Evolutionary conservation across 2,329 filamentous ascomycete species (phyloP).

Genomic region (Calonectria henricotiae): DNA sequence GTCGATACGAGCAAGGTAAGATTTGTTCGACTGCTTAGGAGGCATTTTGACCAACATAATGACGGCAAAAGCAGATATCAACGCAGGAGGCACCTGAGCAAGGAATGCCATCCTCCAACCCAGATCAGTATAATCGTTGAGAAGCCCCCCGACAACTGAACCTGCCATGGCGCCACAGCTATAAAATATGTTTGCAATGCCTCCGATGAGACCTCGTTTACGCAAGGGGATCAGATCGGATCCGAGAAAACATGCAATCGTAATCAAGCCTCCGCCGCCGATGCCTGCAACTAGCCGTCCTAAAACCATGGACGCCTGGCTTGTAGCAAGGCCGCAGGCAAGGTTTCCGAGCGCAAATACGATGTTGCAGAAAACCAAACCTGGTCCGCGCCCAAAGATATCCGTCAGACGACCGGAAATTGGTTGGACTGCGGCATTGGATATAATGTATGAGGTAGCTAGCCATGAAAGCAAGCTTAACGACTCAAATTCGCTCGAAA

Average conservation of each 20-base stretch:
- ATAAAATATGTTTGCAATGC: neutral
- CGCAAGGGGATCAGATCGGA: slow-evolving; percentile 79
- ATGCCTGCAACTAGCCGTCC: slow-evolving; percentile 83
- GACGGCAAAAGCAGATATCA: neutral
- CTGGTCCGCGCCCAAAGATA: slow-evolving; percentile 82
- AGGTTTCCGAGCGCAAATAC: slow-evolving; percentile 83
- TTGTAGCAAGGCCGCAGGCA: slow-evolving; percentile 80
- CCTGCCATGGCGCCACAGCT: neutral
- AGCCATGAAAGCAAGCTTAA: slow-evolving; percentile 10
- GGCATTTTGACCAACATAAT: slow-evolving; percentile 67
- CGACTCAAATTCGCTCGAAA: neutral
- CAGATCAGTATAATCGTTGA: neutral
- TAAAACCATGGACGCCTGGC: slow-evolving; percentile 77
- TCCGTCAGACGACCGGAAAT: slow-evolving; percentile 87
- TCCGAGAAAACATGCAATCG: slow-evolving; percentile 75
- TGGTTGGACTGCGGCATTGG: neutral
- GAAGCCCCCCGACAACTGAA: neutral
- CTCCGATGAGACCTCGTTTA: neutral
- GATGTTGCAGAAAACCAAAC: slow-evolving; percentile 80
- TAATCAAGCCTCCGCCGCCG: slow-evolving; percentile 81
- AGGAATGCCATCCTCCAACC: slow-evolving; percentile 11
- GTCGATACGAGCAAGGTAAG: slow-evolving; percentile 79
- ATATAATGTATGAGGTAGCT: slow-evolving; percentile 51
- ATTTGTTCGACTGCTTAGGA: slow-evolving; percentile 77
- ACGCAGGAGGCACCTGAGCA: neutral